These are phyloP conservation scores for Halenospora varia DNA, from an alignment of 495 filamentous ascomycete species.

Conservation along the genomic window DNA sequence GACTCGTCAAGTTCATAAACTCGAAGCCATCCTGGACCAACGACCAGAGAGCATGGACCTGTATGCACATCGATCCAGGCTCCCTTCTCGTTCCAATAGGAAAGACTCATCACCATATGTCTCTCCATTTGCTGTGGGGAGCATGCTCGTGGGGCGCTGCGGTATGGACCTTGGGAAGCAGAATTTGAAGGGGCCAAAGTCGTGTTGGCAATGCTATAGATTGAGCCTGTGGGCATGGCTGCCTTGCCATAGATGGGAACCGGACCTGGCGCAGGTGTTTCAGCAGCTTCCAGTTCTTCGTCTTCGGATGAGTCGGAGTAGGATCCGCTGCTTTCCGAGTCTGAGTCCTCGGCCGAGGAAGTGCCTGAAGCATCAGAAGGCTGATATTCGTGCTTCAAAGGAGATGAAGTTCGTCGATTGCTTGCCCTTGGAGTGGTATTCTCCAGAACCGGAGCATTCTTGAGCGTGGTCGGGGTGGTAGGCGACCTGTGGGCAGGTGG, in stretches of 20 bases:
- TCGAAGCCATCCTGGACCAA: conserved; percentile 83
- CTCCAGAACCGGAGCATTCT: conserved; percentile 48
- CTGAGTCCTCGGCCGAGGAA: conserved; percentile 34
- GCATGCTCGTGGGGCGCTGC: conserved; percentile 47
- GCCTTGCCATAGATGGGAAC: conserved; percentile 7
- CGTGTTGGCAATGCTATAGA: conserved; percentile 39
- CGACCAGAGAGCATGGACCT: conserved; percentile 71
- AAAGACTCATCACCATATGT: conserved; percentile 67
- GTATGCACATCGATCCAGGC: conserved; percentile 75
- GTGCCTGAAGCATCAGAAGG: conserved; percentile 71
- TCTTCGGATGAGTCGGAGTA: conserved; percentile 43
- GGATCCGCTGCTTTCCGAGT: conserved; percentile 35
- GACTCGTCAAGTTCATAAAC: conserved; percentile 62
- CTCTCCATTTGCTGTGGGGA: conserved; percentile 52
- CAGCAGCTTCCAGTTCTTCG: conserved; percentile 33
- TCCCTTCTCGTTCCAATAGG: conserved; percentile 75
- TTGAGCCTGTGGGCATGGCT: conserved; percentile 25
- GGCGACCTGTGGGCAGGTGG: conserved; percentile 44
- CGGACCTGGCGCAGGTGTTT: conserved; percentile 1
- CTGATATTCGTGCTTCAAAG: conserved; percentile 95
- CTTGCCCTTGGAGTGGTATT: conserved; percentile 33
- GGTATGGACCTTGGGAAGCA: conserved; percentile 63
- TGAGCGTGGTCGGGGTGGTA: conserved; percentile 33
- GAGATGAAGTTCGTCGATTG: conserved; percentile 79
- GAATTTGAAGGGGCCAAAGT: conserved; percentile 74